Conservation (phyloP, 352 stramenopile genomes). For the Phytophthora cryptogea region DNA sequence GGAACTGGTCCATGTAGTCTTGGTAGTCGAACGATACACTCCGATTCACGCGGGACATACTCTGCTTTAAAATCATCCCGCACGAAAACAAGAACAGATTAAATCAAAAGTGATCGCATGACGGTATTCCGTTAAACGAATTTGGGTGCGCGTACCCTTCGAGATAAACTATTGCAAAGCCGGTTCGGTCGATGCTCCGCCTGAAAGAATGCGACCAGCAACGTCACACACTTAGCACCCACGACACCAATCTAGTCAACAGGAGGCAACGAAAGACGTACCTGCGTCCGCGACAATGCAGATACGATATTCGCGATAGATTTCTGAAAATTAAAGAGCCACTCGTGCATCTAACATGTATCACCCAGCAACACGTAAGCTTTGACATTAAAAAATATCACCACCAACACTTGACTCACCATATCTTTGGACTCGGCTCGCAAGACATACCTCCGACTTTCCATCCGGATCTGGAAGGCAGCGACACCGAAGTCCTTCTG, state of each 20-base stretch:
- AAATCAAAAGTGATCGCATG: conserved; percentile 17
- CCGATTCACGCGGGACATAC: conserved; percentile 69
- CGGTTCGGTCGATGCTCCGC: conserved; percentile 54
- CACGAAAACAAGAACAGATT: conserved; percentile 15
- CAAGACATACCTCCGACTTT: conserved; percentile 79
- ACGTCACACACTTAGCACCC: conserved; percentile 4
- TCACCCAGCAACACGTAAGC: conserved; percentile 2
- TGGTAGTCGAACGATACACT: conserved; percentile 82
- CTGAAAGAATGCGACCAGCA: conserved; percentile 33
- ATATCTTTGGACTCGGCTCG: conserved; percentile 83
- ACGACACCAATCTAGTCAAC: conserved; percentile 2
- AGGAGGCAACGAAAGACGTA: conserved; percentile 16
- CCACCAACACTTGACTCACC: conserved; percentile 36
- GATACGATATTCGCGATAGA: conserved; percentile 89
- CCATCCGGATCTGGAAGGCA: conserved; percentile 84
- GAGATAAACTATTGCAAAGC: conserved; percentile 55
- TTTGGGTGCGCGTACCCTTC: conserved; percentile 55
- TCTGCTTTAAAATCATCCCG: conserved; percentile 34
- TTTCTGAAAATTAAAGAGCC: conserved; percentile 91
- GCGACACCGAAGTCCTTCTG: conserved; percentile 85
- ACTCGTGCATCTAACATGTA: conserved; percentile 79
- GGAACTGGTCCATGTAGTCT: conserved; percentile 53
- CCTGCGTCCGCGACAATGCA: conserved; percentile 69
- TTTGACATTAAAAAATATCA: conserved; percentile 2
- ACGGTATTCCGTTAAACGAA: conserved; percentile 5